These are phyloP conservation scores for Candida rishiriensis DNA, from an alignment of 805 yeast species.

Conservation along the genomic window DNA sequence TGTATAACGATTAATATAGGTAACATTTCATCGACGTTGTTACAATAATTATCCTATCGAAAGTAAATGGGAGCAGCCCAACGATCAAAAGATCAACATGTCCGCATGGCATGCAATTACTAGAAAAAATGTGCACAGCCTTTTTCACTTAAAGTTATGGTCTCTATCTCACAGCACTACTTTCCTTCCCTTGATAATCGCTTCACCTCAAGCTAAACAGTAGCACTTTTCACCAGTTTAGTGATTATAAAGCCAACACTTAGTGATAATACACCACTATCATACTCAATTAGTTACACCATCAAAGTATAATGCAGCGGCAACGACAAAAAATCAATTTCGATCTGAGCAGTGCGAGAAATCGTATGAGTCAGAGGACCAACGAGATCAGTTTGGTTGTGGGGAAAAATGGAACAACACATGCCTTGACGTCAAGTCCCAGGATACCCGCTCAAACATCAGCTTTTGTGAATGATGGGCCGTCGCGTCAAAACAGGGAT, in stretches of 20 bases:
- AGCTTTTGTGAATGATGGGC: too few relatives aligned
- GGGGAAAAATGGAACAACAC: slow-evolving; percentile 20
- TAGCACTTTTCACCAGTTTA: background rate
- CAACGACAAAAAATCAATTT: slow-evolving; percentile 23
- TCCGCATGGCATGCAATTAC: background rate
- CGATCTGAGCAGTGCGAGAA: slow-evolving; percentile 24
- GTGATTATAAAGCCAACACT: background rate
- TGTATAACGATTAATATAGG: background rate
- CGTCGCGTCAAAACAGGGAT: too few relatives aligned
- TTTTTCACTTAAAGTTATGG: too few relatives aligned
- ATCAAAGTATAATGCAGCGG: slow-evolving; percentile 4
- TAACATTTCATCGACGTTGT: too few relatives aligned
- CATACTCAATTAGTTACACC: too few relatives aligned
- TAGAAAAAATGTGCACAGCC: background rate
- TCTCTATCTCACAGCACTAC: too few relatives aligned
- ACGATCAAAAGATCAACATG: too few relatives aligned
- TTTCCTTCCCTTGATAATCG: too few relatives aligned
- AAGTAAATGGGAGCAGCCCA: too few relatives aligned
- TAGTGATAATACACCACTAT: background rate
- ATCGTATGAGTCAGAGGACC: slow-evolving; percentile 28
- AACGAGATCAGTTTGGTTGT: slow-evolving; percentile 31
- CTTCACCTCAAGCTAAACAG: too few relatives aligned
- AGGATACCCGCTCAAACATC: too few relatives aligned
- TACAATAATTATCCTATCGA: too few relatives aligned
- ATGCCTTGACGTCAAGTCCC: slow-evolving; percentile 12